phyloP scores from a whole-genome alignment of 441 rosid species.

The Syzygium malaccense region DNA sequence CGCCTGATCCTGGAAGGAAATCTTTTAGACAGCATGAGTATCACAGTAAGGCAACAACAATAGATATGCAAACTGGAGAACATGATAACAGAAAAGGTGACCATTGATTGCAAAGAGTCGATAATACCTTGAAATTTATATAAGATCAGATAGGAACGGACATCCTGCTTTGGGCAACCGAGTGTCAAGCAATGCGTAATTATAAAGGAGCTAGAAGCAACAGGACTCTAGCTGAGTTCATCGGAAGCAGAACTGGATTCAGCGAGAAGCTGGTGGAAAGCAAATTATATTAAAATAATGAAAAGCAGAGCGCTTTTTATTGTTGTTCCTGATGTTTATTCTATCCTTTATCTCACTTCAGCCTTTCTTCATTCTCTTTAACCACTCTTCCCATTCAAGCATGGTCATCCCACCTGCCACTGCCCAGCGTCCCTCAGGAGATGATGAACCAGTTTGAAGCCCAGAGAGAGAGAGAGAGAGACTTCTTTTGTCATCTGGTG shows the following conservation, averaged over 20 bases:
- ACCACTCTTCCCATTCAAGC: background rate
- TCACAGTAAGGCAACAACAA: background rate
- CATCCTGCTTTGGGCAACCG: background rate
- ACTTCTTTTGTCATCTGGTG: background rate
- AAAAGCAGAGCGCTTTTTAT: background rate
- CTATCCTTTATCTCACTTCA: background rate
- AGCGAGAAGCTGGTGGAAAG: background rate
- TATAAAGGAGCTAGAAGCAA: background rate
- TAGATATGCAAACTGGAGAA: background rate
- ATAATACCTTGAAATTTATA: background rate
- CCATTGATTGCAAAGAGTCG: background rate
- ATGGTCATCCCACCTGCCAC: background rate
- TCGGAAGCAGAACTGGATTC: background rate
- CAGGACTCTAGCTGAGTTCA: background rate
- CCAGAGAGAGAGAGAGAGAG: background rate
- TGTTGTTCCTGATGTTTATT: background rate
- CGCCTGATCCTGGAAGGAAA: background rate
- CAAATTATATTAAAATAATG: background rate
- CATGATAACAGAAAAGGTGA: background rate
- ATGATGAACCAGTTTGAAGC: background rate
- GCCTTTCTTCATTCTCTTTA: background rate
- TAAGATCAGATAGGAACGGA: background rate
- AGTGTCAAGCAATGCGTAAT: background rate
- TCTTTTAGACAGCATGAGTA: background rate
- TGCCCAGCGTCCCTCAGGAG: rapidly evolving